These are phyloP conservation scores for Austroboletus novae-zelandiae DNA, from an alignment of 1,284 basidiomycete genomes.

Conservation along the genomic window DNA sequence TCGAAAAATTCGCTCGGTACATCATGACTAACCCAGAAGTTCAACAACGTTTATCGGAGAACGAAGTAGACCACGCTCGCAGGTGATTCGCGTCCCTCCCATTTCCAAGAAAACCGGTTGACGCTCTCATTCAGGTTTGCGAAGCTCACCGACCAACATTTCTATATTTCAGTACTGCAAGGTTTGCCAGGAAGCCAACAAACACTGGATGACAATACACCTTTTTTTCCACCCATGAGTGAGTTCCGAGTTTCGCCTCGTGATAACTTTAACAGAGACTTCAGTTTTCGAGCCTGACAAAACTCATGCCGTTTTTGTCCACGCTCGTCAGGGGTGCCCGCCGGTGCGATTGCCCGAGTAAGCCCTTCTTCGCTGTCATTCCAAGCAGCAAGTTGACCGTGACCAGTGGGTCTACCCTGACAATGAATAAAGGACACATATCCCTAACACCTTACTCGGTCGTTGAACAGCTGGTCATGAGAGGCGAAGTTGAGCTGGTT, in stretches of 20 bases:
- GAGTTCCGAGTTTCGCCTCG: constrained; percentile 29
- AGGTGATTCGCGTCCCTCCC: constrained; percentile 42
- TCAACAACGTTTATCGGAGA: constrained; percentile 71
- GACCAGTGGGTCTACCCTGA: constrained; percentile 55
- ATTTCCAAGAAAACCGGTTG: background rate
- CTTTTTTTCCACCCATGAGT: constrained; percentile 80
- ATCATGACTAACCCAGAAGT: constrained; percentile 67
- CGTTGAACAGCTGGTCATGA: constrained; percentile 64
- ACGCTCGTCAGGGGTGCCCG: constrained; percentile 68
- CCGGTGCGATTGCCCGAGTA: constrained; percentile 74
- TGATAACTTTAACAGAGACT: constrained; percentile 8
- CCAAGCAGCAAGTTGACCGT: constrained; percentile 4
- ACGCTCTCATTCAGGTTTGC: constrained; percentile 54
- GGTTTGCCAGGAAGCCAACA: constrained; percentile 74
- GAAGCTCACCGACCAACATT: constrained; percentile 69
- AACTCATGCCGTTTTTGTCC: constrained; percentile 74
- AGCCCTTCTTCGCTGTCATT: constrained; percentile 22
- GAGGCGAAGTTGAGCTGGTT: constrained; percentile 72
- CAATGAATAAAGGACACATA: constrained; percentile 69
- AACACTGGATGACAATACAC: constrained; percentile 68
- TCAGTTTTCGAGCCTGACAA: constrained; percentile 76
- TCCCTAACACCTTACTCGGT: constrained; percentile 67
- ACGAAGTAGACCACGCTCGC: constrained; percentile 77
- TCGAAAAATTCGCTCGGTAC: constrained; percentile 81
- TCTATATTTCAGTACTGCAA: constrained; percentile 72